Evolutionary conservation across 106 monocot species (phyloP).

Genomic region (Dioscorea dumetorum): DNA sequence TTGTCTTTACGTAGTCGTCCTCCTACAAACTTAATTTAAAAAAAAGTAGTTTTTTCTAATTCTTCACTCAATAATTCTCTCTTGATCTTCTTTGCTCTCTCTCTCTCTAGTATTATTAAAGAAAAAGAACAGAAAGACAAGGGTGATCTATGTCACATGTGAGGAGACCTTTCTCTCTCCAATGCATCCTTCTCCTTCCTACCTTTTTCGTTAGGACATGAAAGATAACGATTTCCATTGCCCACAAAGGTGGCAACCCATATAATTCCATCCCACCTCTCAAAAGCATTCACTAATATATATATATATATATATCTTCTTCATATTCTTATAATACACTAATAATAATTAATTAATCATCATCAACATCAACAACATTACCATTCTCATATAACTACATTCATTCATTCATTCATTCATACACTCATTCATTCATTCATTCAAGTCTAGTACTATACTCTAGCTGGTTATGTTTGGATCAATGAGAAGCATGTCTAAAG

Average conservation of each 20-base stretch:
- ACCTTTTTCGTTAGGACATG: conserved; percentile 3
- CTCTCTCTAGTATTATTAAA: not conserved
- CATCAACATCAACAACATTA: not conserved
- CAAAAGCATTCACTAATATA: conserved; percentile 9
- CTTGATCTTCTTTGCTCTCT: not conserved
- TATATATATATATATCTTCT: conserved; percentile 3
- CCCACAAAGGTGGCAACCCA: conserved; percentile 3
- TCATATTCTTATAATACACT: conserved; percentile 3
- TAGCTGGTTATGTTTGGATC: conserved; percentile 32
- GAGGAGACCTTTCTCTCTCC: not conserved
- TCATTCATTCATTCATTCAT: not conserved
- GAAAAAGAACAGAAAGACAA: not conserved
- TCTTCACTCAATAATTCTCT: not conserved
- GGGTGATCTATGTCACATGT: not conserved
- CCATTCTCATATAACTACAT: not conserved
- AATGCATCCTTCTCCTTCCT: not conserved
- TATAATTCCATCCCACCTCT: conserved; percentile 22
- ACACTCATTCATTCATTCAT: not conserved
- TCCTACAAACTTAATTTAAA: no score
- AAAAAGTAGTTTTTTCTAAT: not conserved
- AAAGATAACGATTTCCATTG: conserved; percentile 7
- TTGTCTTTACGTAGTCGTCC: conserved; percentile 1
- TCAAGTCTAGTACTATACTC: conserved; percentile 15
- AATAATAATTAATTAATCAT: not conserved
- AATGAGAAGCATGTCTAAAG: conserved; percentile 32